Evolutionary conservation across 169 alveolate genomes (phyloP).

Genomic region (Plasmodium ovale): DNA sequence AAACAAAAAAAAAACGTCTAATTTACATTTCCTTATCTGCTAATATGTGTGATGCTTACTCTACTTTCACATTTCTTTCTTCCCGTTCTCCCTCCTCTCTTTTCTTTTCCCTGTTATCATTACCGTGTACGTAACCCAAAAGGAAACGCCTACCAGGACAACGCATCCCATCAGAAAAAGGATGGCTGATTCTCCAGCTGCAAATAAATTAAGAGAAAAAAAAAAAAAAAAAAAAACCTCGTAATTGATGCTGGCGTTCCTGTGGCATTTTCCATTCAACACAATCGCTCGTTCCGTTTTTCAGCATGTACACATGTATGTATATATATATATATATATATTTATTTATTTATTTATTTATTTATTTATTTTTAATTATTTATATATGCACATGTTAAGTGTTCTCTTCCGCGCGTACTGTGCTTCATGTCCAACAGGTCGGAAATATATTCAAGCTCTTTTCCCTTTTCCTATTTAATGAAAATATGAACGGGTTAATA

Average conservation of each 20-base stretch:
- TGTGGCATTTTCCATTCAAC: too few relatives aligned
- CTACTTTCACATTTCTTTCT: neutral
- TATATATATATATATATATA: too few relatives aligned
- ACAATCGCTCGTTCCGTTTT: too few relatives aligned
- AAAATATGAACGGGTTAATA: neutral
- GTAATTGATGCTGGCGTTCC: too few relatives aligned
- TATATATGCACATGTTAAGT: neutral
- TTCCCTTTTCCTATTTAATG: constrained; percentile 63
- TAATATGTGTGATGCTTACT: neutral
- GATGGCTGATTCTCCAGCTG: constrained; percentile 72
- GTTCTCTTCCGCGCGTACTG: constrained; percentile 15
- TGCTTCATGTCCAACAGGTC: constrained; percentile 53
- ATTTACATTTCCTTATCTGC: neutral
- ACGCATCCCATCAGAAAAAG: constrained; percentile 68
- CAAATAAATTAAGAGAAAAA: neutral
- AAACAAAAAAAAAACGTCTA: too few relatives aligned
- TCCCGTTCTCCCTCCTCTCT: neutral
- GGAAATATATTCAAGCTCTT: constrained; percentile 55
- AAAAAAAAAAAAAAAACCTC: neutral
- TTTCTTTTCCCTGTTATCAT: neutral
- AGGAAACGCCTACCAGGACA: constrained; percentile 50
- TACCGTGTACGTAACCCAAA: constrained; percentile 75
- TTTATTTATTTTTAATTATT: neutral
- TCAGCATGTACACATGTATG: too few relatives aligned
- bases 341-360: too few relatives aligned